phyloP scores from a whole-genome alignment of 208 protist species.

The Vickermania spadyakhi region DNA sequence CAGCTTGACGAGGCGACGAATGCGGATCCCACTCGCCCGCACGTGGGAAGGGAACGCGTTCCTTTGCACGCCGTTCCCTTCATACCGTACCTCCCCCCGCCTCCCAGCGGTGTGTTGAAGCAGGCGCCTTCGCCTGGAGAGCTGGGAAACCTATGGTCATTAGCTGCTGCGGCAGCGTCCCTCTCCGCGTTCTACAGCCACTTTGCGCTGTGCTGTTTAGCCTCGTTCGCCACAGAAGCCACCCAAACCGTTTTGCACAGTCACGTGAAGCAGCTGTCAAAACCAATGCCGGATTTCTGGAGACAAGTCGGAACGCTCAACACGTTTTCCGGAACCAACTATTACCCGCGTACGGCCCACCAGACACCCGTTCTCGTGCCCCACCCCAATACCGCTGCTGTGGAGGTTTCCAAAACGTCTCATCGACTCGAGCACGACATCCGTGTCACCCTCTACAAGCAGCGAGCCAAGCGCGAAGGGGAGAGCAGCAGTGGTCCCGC shows the following conservation, averaged over 20 bases:
- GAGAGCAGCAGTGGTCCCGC: too few species aligned
- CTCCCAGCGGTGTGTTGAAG: too few species aligned
- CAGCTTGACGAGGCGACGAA: too few species aligned
- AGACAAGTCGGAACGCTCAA: slow-evolving; percentile 50
- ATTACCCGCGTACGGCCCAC: too few species aligned
- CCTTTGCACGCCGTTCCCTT: too few species aligned
- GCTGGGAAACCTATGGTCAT: too few species aligned
- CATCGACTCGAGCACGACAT: slow-evolving; percentile 57
- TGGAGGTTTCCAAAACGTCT: slow-evolving; percentile 43
- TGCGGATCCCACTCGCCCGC: too few species aligned
- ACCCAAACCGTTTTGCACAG: slow-evolving; percentile 37
- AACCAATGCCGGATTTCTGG: slow-evolving; percentile 68
- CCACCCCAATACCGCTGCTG: slow-evolving; percentile 58
- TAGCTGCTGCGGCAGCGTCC: neutral
- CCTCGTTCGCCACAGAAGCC: slow-evolving; percentile 59
- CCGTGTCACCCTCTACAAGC: slow-evolving; percentile 64
- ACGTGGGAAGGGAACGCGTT: too few species aligned
- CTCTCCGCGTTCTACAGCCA: slow-evolving; percentile 60
- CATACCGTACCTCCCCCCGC: neutral
- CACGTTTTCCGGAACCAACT: slow-evolving; percentile 51
- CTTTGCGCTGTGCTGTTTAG: slow-evolving; percentile 65
- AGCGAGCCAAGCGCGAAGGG: too few species aligned
- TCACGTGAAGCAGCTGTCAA: slow-evolving; percentile 26
- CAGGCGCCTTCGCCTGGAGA: too few species aligned
- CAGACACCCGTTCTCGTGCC: too few species aligned